phyloP scores from a whole-genome alignment of 2,329 filamentous ascomycete species.

The Macroventuria anomochaeta region DNA sequence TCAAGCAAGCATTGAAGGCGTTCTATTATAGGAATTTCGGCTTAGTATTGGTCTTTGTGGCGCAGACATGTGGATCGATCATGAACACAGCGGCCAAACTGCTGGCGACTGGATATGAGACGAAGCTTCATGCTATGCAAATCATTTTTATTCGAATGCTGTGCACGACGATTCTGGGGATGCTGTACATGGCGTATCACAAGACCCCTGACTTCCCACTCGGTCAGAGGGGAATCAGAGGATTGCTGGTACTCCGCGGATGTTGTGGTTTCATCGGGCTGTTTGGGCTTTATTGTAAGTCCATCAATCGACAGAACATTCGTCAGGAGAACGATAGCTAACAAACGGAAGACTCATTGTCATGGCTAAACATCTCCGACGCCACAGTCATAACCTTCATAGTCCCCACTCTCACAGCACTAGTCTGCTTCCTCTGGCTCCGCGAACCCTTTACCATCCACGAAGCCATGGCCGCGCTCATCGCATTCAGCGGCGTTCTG shows the following conservation, averaged over 20 bases:
- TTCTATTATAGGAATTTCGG: constrained; percentile 37
- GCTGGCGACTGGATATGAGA: constrained; percentile 33
- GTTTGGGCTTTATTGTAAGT: constrained; percentile 40
- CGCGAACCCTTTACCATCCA: constrained; percentile 76
- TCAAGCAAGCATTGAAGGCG: constrained; percentile 8
- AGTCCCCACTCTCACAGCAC: constrained; percentile 75
- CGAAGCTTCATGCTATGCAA: constrained; percentile 46
- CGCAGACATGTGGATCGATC: constrained; percentile 49
- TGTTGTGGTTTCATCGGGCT: constrained; percentile 35
- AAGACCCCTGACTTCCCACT: constrained; percentile 44
- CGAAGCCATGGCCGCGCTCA: constrained; percentile 75
- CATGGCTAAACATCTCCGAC: constrained; percentile 82
- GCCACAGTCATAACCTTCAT: constrained; percentile 88
- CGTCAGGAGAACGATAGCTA: background rate
- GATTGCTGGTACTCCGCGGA: constrained; percentile 30
- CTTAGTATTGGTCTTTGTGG: constrained; percentile 32
- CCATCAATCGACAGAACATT: constrained; percentile 41
- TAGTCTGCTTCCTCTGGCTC: constrained; percentile 76
- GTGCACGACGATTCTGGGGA: constrained; percentile 70
- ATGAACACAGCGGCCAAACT: constrained; percentile 38
- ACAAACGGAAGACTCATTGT: constrained; percentile 59
- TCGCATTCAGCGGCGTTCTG: constrained; percentile 78
- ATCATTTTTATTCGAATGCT: constrained; percentile 80
- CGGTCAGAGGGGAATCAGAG: constrained; percentile 26
- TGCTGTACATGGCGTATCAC: constrained; percentile 73